Evolutionary conservation across 495 filamentous ascomycete genomes (phyloP).

Genomic region (Penicillium lividum): DNA sequence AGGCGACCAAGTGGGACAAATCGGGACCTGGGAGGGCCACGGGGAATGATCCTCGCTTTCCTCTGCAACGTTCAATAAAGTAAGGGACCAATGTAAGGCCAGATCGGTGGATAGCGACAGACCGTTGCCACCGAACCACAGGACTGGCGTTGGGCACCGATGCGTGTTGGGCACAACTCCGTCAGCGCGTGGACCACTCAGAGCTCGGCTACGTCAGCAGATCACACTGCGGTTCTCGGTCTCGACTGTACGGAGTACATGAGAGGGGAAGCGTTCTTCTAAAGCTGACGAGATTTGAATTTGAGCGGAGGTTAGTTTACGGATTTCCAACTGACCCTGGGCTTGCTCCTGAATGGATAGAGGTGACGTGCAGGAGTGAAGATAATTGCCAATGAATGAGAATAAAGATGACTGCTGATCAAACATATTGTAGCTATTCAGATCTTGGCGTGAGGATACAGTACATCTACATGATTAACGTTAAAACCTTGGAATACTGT

Average conservation of each 20-base stretch:
- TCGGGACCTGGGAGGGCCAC: slow-evolving; percentile 1
- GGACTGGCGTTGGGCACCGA: slow-evolving; percentile 43
- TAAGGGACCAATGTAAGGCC: slow-evolving; percentile 17
- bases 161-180: slow-evolving; percentile 45
- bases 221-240: slow-evolving; percentile 14
- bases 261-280: neutral
- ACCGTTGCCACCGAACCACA: slow-evolving; percentile 27
- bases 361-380: neutral
- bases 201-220: slow-evolving; percentile 25
- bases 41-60: slow-evolving; percentile 6
- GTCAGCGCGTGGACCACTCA: slow-evolving; percentile 23
- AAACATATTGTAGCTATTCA: neutral
- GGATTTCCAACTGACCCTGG: neutral
- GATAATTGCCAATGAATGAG: neutral
- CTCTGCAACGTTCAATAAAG: slow-evolving; percentile 2
- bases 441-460: neutral
- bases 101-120: slow-evolving; percentile 12
- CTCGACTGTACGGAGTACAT: slow-evolving; percentile 8
- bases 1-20: slow-evolving; percentile 9
- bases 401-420: neutral
- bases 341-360: neutral
- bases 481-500: neutral
- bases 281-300: neutral
- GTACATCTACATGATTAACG: neutral
- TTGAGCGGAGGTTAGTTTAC: neutral